Evolutionary conservation across 768 basidiomycete species (phyloP).

Genomic region (Suillus discolor): DNA sequence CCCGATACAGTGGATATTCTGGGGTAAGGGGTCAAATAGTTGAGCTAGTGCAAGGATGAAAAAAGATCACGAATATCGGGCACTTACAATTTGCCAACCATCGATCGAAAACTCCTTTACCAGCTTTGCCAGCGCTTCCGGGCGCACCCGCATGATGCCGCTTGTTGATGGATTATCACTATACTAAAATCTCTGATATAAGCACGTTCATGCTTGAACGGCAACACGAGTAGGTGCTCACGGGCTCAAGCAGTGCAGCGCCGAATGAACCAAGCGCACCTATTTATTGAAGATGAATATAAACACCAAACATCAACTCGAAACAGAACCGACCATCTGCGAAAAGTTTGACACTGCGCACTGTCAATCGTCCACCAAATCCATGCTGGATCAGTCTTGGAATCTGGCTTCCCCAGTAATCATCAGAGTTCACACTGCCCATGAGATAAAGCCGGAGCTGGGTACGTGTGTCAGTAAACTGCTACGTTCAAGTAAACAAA

Average conservation of each 20-base stretch:
- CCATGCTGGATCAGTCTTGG: constrained; percentile 64
- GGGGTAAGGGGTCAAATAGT: neutral
- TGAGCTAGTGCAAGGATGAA: neutral
- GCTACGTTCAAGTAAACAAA: neutral
- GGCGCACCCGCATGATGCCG: constrained; percentile 68
- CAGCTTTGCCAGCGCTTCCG: constrained; percentile 53
- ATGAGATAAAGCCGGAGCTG: constrained; percentile 67
- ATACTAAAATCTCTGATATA: constrained; percentile 43
- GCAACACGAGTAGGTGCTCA: constrained; percentile 12
- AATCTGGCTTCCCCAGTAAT: constrained; percentile 68
- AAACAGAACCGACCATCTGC: constrained; percentile 59
- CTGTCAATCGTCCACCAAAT: constrained; percentile 50
- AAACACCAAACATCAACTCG: neutral
- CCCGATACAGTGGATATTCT: constrained; percentile 91
- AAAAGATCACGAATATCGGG: neutral
- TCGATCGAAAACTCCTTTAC: constrained; percentile 68
- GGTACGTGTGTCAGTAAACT: neutral
- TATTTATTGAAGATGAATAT: constrained; percentile 34
- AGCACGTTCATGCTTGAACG: neutral
- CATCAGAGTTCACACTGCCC: constrained; percentile 51
- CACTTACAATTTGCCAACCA: constrained; percentile 82
- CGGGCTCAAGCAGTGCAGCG: constrained; percentile 80
- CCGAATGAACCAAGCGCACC: constrained; percentile 93
- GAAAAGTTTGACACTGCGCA: constrained; percentile 73
- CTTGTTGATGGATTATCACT: constrained; percentile 70